A percentile compares a stretch with the other conserved stretches of the same genome.
Evolutionary conservation across 768 basidiomycete genomes (phyloP).

Genomic region (Paxillus ammoniavirescens): DNA sequence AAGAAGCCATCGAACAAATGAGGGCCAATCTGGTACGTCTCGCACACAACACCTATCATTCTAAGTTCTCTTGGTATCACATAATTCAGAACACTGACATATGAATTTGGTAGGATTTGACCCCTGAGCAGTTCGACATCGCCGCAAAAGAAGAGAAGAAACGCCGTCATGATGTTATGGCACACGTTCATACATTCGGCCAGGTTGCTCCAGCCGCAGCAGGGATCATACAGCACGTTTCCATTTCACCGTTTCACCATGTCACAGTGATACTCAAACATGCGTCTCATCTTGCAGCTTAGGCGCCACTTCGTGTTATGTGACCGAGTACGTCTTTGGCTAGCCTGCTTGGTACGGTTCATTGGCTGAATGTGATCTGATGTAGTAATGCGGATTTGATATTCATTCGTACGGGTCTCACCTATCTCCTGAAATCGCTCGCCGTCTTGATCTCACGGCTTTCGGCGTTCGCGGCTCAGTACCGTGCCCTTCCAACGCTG

Average conservation of each 20-base stretch:
- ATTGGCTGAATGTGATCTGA: conserved; percentile 10
- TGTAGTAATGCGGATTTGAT: conserved; percentile 95
- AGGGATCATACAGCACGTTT: conserved; percentile 86
- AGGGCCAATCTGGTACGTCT: conserved; percentile 75
- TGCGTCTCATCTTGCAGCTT: conserved; percentile 46
- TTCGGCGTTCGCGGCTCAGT: conserved; percentile 77
- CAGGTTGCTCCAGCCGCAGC: conserved; percentile 91
- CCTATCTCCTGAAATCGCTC: conserved; percentile 84
- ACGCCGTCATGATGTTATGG: conserved; percentile 98
- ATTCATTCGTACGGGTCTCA: conserved; percentile 86
- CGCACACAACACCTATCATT: background rate
- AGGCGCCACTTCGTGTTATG: conserved; percentile 98
- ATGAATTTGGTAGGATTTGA: conserved; percentile 57
- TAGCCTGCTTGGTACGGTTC: conserved; percentile 3
- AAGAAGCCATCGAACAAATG: conserved; percentile 95
- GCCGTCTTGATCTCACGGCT: conserved; percentile 88
- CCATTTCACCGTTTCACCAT: conserved; percentile 4
- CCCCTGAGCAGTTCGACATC: conserved; percentile 85
- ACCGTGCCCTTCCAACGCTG: conserved; percentile 87
- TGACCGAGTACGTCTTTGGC: conserved; percentile 79
- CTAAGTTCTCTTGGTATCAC: background rate
- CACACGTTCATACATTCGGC: conserved; percentile 98
- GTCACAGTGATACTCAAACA: conserved; percentile 11
- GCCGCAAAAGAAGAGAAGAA: conserved; percentile 97
- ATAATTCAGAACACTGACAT: background rate